Evolutionary conservation across 495 filamentous ascomycete genomes (phyloP).

Genomic region (Penicillium ucsense): DNA sequence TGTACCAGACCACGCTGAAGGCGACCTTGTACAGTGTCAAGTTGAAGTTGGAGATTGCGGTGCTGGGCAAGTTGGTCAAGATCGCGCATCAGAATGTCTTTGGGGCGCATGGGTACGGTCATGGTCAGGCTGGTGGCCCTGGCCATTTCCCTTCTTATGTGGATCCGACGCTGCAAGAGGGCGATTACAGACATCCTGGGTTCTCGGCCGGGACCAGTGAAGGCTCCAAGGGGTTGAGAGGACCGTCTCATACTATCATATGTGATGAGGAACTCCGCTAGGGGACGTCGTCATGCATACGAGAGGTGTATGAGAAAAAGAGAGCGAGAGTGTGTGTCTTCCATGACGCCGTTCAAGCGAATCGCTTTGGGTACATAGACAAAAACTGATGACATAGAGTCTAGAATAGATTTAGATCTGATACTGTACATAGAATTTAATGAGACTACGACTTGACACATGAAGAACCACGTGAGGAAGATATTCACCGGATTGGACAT

Average conservation of each 20-base stretch:
- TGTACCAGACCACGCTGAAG: conserved; percentile 23
- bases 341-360: no score
- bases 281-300: background rate
- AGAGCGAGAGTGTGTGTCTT: no score
- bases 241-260: conserved; percentile 9
- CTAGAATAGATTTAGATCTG: no score
- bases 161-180: conserved; percentile 10
- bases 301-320: no score
- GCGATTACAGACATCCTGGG: conserved; percentile 12
- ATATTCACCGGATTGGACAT: no score
- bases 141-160: conserved; percentile 19
- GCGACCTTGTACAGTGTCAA: conserved; percentile 22
- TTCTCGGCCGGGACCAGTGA: conserved; percentile 7
- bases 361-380: no score
- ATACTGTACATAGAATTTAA: no score
- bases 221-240: conserved; percentile 7
- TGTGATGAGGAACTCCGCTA: background rate
- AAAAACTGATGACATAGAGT: no score
- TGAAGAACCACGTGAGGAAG: no score
- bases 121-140: background rate
- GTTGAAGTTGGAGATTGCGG: conserved; percentile 21
- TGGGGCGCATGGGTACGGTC: background rate
- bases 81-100: conserved; percentile 21
- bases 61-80: conserved; percentile 20
- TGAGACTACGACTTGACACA: no score